These are phyloP conservation scores for Dactylorhiza incarnata DNA, from an alignment of 106 monocot genomes.

Conservation along the genomic window DNA sequence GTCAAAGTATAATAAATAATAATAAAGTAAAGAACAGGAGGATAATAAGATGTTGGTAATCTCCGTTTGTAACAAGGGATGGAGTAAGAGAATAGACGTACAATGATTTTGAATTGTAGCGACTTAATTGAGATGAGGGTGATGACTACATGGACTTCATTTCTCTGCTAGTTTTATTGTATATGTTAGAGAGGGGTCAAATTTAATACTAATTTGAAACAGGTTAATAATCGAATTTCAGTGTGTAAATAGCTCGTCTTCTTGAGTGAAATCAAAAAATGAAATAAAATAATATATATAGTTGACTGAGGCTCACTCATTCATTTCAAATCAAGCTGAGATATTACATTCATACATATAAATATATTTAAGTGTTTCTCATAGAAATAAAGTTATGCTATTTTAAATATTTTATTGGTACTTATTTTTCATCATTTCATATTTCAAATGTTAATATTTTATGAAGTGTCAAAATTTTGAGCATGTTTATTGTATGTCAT, in stretches of 20 bases:
- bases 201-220: not conserved
- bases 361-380: not conserved
- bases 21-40: not conserved
- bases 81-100: no score
- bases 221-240: not conserved
- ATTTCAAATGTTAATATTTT: not conserved
- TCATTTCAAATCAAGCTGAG: not conserved
- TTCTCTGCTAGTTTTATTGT: not conserved
- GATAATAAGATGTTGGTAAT: no score
- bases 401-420: not conserved
- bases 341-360: not conserved
- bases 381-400: not conserved
- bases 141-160: not conserved
- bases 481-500: not conserved
- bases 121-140: not conserved
- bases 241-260: not conserved
- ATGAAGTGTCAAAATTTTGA: not conserved
- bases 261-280: not conserved
- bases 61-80: no score
- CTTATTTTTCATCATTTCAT: not conserved
- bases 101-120: no score
- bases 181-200: not conserved
- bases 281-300: not conserved
- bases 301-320: not conserved
- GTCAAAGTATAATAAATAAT: not conserved